Conservation (phyloP, 1,284 basidiomycete genomes). For the Leccinum proliferum region DNA sequence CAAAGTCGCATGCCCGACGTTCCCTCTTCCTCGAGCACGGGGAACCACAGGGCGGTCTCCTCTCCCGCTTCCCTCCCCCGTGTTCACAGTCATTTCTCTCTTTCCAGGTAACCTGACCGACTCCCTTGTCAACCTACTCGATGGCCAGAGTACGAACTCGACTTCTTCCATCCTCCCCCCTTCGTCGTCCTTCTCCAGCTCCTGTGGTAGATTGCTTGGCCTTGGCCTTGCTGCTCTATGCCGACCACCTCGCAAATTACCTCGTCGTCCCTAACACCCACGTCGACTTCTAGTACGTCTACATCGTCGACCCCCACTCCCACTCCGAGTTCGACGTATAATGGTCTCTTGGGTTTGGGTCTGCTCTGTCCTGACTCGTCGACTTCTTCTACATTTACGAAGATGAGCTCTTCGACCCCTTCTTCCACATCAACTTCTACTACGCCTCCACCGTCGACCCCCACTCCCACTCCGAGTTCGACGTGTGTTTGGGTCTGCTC, state of each 20-base stretch:
- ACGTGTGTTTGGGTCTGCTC: not conserved
- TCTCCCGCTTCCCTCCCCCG: not conserved
- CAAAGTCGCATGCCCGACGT: constrained; percentile 38
- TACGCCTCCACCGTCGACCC: not conserved
- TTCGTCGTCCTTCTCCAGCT: constrained; percentile 5
- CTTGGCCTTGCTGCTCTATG: constrained; percentile 7
- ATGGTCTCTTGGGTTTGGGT: constrained; percentile 12
- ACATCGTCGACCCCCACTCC: not conserved
- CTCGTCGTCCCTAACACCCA: not conserved
- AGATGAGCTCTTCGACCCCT: not conserved
- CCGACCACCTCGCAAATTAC: not conserved
- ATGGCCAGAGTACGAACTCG: not conserved
- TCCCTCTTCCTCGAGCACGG: constrained; percentile 29
- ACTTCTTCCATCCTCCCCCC: constrained; percentile 14
- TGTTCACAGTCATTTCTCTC: not conserved
- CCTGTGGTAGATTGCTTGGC: constrained; percentile 15
- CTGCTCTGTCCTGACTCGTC: constrained; percentile 7
- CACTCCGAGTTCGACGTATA: constrained; percentile 10
- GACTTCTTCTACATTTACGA: constrained; percentile 8
- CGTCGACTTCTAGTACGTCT: no score
- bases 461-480: not conserved
- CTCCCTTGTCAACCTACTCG: not conserved
- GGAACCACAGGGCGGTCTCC: constrained; percentile 6
- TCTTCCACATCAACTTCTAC: not conserved
- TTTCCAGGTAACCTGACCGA: constrained; percentile 1